Conservation (phyloP, 2,329 filamentous ascomycete species). For the Cladosporium sp. region DNA sequence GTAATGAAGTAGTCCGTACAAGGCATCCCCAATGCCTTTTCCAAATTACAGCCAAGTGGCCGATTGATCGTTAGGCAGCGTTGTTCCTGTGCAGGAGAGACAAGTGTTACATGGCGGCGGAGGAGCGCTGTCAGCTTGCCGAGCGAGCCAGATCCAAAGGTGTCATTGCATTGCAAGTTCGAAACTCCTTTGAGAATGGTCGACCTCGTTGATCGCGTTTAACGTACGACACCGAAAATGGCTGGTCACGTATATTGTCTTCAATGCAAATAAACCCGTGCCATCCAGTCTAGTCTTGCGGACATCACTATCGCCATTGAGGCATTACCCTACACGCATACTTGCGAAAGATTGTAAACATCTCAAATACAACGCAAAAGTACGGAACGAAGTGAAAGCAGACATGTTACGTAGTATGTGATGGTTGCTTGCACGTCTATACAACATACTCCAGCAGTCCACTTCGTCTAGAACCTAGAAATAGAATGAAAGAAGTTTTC, state of each 20-base stretch:
- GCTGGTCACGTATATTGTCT: too few species aligned
- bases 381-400: neutral
- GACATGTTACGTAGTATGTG: neutral
- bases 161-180: too few species aligned
- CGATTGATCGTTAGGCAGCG: neutral
- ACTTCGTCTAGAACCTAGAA: neutral
- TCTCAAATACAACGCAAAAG: too few species aligned
- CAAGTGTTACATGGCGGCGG: too few species aligned
- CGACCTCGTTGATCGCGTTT: too few species aligned
- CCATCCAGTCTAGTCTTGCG: too few species aligned
- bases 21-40: neutral
- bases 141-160: neutral
- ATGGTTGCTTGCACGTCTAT: conserved; percentile 9
- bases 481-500: neutral
- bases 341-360: too few species aligned
- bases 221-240: too few species aligned
- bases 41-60: neutral
- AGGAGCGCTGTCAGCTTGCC: neutral
- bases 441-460: conserved; percentile 7
- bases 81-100: neutral
- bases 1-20: neutral
- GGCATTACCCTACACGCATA: too few species aligned
- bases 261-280: too few species aligned
- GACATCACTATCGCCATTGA: too few species aligned
- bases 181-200: too few species aligned